Conservation (phyloP, 2,329 filamentous ascomycete genomes). For the Alternaria rosae region DNA sequence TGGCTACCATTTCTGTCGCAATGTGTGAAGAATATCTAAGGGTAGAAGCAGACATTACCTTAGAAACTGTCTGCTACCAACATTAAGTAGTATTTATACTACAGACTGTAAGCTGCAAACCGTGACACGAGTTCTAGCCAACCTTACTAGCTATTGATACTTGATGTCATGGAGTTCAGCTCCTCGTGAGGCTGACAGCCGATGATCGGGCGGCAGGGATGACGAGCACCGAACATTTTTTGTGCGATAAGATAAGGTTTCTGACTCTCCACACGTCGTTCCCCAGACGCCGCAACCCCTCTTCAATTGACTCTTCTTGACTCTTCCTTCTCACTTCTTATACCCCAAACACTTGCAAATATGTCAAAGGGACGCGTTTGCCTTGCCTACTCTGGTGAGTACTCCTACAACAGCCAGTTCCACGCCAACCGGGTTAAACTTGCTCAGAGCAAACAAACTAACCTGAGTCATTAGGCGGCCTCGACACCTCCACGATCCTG, state of each 20-base stretch:
- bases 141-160: too few relatives aligned
- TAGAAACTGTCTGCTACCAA: neutral
- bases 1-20: neutral
- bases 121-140: neutral
- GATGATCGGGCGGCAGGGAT: conserved; percentile 31
- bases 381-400: conserved; percentile 57
- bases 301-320: conserved; percentile 2
- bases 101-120: neutral
- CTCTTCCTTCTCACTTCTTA: conserved; percentile 4
- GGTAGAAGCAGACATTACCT: neutral
- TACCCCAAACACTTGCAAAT: conserved; percentile 12
- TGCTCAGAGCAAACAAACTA: conserved; percentile 21
- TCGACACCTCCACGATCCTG: conserved; percentile 63
- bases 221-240: conserved; percentile 22
- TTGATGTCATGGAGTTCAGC: neutral
- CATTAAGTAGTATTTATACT: fast-evolving
- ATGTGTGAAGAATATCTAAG: neutral
- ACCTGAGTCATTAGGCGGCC: conserved; percentile 55
- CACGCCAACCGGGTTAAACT: neutral
- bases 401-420: too few relatives aligned
- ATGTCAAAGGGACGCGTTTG: conserved; percentile 57
- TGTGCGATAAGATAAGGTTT: conserved; percentile 25
- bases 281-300: conserved; percentile 27
- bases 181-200: conserved; percentile 6
- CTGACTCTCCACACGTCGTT: conserved; percentile 19